A percentile compares a stretch with the other conserved stretches of the same genome.
phyloP scores from a whole-genome alignment of 257 asterid genomes.

The Cordia subcordata region DNA sequence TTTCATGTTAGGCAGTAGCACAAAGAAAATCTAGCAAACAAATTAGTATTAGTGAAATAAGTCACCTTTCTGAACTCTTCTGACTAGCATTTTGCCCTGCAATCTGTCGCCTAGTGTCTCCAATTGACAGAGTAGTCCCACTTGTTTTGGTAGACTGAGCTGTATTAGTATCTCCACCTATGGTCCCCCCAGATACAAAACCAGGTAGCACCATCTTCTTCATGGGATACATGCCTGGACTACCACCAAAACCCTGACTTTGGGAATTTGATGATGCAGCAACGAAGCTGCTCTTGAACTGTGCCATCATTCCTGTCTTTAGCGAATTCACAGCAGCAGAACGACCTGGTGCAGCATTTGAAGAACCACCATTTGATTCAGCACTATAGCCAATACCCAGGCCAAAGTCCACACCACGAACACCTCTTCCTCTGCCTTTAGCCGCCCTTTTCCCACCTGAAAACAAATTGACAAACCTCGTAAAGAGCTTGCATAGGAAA shows the following conservation, averaged over 20 bases:
- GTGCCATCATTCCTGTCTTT: slow-evolving; percentile 76
- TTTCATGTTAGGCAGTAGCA: neutral
- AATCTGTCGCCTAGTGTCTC: slow-evolving; percentile 22
- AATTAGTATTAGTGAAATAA: neutral
- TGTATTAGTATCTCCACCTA: slow-evolving; percentile 65
- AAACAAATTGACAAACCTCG: neutral
- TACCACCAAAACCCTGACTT: slow-evolving; percentile 46
- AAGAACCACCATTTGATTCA: slow-evolving; percentile 42
- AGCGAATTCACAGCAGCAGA: slow-evolving; percentile 63
- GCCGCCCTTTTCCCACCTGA: slow-evolving; percentile 89
- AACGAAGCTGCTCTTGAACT: slow-evolving; percentile 74
- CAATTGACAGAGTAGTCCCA: slow-evolving; percentile 34
- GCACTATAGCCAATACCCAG: slow-evolving; percentile 85
- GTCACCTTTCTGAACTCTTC: slow-evolving; percentile 53
- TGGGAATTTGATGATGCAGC: slow-evolving; percentile 84
- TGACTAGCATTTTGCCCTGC: slow-evolving; percentile 34
- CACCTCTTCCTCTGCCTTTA: slow-evolving; percentile 84
- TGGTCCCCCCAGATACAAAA: slow-evolving; percentile 94
- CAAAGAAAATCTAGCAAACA: neutral
- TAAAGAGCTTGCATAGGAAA: too few relatives aligned
- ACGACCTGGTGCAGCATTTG: slow-evolving; percentile 49
- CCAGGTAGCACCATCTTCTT: slow-evolving; percentile 62
- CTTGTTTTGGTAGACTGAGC: slow-evolving; percentile 31
- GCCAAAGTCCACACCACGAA: slow-evolving; percentile 93
- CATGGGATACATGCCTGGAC: slow-evolving; percentile 33